Base-by-base conservation (phyloP, 2,329 filamentous ascomycete genomes). In the Fusarium pseudonygamai region DNA sequence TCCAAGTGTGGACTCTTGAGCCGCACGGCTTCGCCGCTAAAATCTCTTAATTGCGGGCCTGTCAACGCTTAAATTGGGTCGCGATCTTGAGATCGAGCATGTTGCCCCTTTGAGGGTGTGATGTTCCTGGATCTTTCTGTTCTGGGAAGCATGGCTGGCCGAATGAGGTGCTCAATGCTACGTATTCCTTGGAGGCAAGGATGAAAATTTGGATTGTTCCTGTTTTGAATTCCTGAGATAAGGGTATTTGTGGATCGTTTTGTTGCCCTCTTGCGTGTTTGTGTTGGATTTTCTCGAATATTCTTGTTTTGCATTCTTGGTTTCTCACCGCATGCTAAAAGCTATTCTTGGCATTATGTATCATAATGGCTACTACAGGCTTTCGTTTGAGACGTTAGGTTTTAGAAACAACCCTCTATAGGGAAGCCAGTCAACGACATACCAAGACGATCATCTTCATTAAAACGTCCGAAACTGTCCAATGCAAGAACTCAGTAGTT, bases 21-120 rank as follows among this genome's bases (percentile, higher is more conserved):
- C 47, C 52, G 22, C 55, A 26, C 13, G 20, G 32, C 30, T 39
- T 45, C 20, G n/a, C 37, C 32, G 12, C 30, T 32, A 57, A 67
- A 55, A 46, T 46, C 45, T 61, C n/a, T 61, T 47, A 32, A 42
- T 8, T n/a, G 49, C 65, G 68, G 68, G 43, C 43, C 60, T 49
- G 34, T 47, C 39, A 60, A 30, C 16, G 32, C 32, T 26, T 30
- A 70, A 52, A 64, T 12, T 42, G 49, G 67, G 39, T 37, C 47
- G 7, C 18, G 34, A 67, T 64, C 58, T 46, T 9, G 1, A 58
- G 45, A 64, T 71, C 49, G 39, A 60, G 28, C 30, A 39, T 12
- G 26, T 24, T 56, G 22, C 26, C 43, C 57, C 6, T 63, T 57
- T 64, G 15, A 69, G 39, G 18, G 14, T 32, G 7, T 32, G 64